Evolutionary conservation across 441 rosid genomes (phyloP).

Genomic region (Theobroma grandiflorum): DNA sequence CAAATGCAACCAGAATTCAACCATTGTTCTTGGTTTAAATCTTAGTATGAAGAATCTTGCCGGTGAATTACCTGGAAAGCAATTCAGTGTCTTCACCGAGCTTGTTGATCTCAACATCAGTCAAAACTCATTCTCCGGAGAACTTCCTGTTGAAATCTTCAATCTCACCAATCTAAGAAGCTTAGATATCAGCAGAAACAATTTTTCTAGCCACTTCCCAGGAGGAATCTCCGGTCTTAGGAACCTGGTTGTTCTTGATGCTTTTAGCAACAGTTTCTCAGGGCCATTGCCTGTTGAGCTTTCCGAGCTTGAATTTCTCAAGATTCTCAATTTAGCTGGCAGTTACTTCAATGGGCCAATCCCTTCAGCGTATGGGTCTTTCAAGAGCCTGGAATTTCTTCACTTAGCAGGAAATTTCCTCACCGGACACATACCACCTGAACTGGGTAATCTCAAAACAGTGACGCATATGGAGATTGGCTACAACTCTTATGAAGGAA

Average conservation of each 20-base stretch:
- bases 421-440: slow-evolving; percentile 66
- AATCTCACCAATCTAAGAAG: slow-evolving; percentile 56
- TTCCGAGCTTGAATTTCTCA: slow-evolving; percentile 59
- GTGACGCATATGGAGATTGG: slow-evolving; percentile 96
- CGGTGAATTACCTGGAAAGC: slow-evolving; percentile 61
- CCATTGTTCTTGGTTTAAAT: slow-evolving; percentile 60
- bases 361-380: slow-evolving; percentile 75
- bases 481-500: slow-evolving; percentile 77
- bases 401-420: slow-evolving; percentile 89
- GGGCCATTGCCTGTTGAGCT: slow-evolving; percentile 74
- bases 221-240: slow-evolving; percentile 53
- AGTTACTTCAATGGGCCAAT: slow-evolving; percentile 90
- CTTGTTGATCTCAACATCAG: slow-evolving; percentile 83
- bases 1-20: slow-evolving; percentile 64
- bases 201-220: slow-evolving; percentile 77
- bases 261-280: slow-evolving; percentile 90
- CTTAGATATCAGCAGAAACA: slow-evolving; percentile 89
- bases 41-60: slow-evolving; percentile 70
- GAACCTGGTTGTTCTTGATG: slow-evolving; percentile 66
- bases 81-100: slow-evolving; percentile 58
- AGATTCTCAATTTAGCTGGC: slow-evolving; percentile 88
- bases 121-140: slow-evolving; percentile 74
- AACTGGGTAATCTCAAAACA: slow-evolving; percentile 69
- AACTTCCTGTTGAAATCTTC: slow-evolving; percentile 66
- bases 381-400: slow-evolving; percentile 72